Evolutionary conservation across 1,284 basidiomycete species (phyloP).

Genomic region (Coriolopsis trogii): DNA sequence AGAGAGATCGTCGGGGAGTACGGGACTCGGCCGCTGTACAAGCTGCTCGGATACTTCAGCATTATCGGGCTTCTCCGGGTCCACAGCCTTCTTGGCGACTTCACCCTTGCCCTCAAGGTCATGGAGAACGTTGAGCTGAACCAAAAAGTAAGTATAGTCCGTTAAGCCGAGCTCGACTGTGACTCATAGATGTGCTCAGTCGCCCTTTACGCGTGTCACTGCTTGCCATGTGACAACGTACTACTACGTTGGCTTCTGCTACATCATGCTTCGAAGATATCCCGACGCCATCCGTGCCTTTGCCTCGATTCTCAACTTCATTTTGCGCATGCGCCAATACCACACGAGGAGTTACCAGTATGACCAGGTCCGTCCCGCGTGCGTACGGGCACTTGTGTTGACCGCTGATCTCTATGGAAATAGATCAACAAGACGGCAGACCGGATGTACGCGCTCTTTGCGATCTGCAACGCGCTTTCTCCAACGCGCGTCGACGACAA

Average conservation of each 20-base stretch:
- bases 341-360: constrained; percentile 97
- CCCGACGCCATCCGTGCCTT: constrained; percentile 95
- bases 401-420: neutral
- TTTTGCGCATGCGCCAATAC: constrained; percentile 91
- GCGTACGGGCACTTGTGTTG: neutral
- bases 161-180: neutral
- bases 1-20: constrained; percentile 93
- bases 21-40: constrained; percentile 87
- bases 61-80: constrained; percentile 95
- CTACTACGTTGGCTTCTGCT: constrained; percentile 96
- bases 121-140: constrained; percentile 93
- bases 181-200: constrained; percentile 44
- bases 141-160: constrained; percentile 59
- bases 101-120: constrained; percentile 93
- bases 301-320: constrained; percentile 91
- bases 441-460: constrained; percentile 95
- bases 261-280: constrained; percentile 93
- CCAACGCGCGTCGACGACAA: constrained; percentile 93
- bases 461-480: constrained; percentile 91
- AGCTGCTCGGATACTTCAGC: constrained; percentile 97
- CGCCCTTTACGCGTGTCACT: constrained; percentile 88
- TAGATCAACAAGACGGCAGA: constrained; percentile 98
- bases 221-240: constrained; percentile 94
- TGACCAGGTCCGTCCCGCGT: constrained; percentile 68
- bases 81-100: constrained; percentile 95